Percentiles rank a stretch among this genome's conserved stretches.
Evolutionary conservation across 225 moss, liverwort and hornwort genomes (phyloP).

Genomic region (Sphagnum tenellum): DNA sequence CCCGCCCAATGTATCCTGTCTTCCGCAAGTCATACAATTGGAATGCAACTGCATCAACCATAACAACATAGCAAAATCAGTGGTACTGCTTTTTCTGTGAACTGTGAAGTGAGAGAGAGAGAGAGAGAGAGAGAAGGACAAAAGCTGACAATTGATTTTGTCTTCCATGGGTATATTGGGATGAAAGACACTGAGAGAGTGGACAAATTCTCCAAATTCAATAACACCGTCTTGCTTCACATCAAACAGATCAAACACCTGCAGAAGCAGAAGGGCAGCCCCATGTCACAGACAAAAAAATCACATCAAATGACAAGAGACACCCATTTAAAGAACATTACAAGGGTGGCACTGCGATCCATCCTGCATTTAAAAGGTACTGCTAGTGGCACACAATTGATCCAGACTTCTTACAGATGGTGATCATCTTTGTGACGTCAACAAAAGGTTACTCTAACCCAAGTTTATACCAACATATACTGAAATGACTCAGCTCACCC

Average conservation of each 20-base stretch:
- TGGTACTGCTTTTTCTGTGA: too few species aligned
- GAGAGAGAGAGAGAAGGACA: background rate
- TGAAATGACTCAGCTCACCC: constrained; percentile 26
- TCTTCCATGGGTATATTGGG: constrained; percentile 53
- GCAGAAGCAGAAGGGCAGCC: constrained; percentile 5
- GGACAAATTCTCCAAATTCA: constrained; percentile 90
- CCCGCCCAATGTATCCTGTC: constrained; percentile 90
- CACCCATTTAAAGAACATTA: too few species aligned
- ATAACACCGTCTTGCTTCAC: constrained; percentile 80
- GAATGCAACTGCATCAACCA: constrained; percentile 72
- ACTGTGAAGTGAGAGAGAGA: too few species aligned
- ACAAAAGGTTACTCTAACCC: background rate
- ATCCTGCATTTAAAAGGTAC: too few species aligned
- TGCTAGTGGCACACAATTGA: too few species aligned
- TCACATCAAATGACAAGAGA: background rate
- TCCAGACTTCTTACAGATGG: too few species aligned
- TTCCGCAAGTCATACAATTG: constrained; percentile 80
- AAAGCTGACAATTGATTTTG: constrained; percentile 60
- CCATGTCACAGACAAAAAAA: background rate
- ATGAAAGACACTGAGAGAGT: constrained; percentile 85
- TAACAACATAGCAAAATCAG: background rate
- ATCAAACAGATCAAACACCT: constrained; percentile 93
- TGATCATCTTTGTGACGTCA: too few species aligned
- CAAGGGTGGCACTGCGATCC: too few species aligned
- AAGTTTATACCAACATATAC: background rate